Evolutionary conservation across 768 basidiomycete species (phyloP), one percentile per base, ranked within the genome.

Genomic region (Lactifluus volemus): DNA sequence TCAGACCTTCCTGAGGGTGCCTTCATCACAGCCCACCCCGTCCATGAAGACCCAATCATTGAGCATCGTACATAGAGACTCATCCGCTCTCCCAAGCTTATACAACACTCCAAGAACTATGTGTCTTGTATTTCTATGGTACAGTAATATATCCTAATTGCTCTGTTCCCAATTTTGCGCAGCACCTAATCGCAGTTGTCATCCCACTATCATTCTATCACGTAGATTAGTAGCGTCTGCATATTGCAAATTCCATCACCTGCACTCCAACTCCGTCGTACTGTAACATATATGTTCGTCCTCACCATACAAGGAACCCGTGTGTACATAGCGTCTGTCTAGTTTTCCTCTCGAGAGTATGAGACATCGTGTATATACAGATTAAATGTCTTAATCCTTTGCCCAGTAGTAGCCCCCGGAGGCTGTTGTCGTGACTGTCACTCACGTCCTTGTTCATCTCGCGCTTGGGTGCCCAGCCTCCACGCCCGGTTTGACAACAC

Each of bases 401-500:
- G 21, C 19, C 34, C 25, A 21, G 4, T 11, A 14, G 48, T 30
- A 29, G 11, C 17, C 17, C 49, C 30, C 32, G 30, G 17, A 15
- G 6, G 21, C 19, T 11, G 17, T 49, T 6, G 29, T 17, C 9
- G 12, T 4, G 6, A 38, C 36, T 11, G 30, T 49, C 2, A 8
- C 30, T 32, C 7, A 32, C 34, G 11, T 17, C 38, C 19, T 36
- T 39, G 48, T 36, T 49, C 59, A 42, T 7, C 53, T 30, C 29
- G 52, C 25, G 14, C 47, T 19, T 25, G n/a, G 19, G 14, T 41
- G 47, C 7, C 78, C 75, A 53, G 76, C 74, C 19, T 76, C 71
- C 19, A 78, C 74, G 1, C 74, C 74, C n/a, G 82, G 82, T 49
- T 77, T 75, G 41, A 80, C 76, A 61, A 86, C 73, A 19, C 86